Evolutionary conservation across 306 rosid genomes (phyloP).

Genomic region (Rosa persica): DNA sequence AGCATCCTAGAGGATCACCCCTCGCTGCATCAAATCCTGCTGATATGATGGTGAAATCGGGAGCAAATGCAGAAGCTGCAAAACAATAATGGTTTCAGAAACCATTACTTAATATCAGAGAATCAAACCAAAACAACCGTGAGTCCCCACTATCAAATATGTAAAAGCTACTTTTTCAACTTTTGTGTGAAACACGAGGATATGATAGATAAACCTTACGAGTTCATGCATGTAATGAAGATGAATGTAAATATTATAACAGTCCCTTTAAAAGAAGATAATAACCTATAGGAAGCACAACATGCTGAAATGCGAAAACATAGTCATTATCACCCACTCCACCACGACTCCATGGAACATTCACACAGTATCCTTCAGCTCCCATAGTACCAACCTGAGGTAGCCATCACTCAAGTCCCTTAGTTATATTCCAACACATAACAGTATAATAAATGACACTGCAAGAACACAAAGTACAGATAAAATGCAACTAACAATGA

Average conservation of each 20-base stretch:
- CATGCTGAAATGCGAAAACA: slow-evolving; percentile 79
- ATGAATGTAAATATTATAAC: neutral
- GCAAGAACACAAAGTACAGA: slow-evolving; percentile 14
- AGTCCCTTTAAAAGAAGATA: slow-evolving; percentile 7
- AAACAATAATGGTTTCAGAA: slow-evolving; percentile 30
- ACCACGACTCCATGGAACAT: slow-evolving; percentile 89
- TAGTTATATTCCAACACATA: slow-evolving; percentile 23
- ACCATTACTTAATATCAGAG: slow-evolving; percentile 12
- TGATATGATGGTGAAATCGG: slow-evolving; percentile 90
- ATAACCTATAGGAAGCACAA: slow-evolving; percentile 94
- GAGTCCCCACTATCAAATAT: no score
- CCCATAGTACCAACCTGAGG: slow-evolving; percentile 88
- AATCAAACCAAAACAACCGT: slow-evolving; percentile 8
- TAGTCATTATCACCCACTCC: slow-evolving; percentile 96
- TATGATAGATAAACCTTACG: neutral
- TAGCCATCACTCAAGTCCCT: slow-evolving; percentile 22
- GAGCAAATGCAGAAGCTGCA: slow-evolving; percentile 86
- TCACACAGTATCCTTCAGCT: slow-evolving; percentile 96
- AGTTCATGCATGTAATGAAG: neutral
- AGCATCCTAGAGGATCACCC: slow-evolving; percentile 96
- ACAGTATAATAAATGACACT: slow-evolving; percentile 19
- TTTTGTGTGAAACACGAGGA: neutral
- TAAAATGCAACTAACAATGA: slow-evolving; percentile 10
- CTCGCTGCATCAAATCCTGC: slow-evolving; percentile 99
- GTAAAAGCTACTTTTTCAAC: neutral